A percentile compares a stretch with the other conserved stretches of the same genome.
Conservation (phyloP, 352 stramenopile species). For the Globisporangium cylindrosporum region DNA sequence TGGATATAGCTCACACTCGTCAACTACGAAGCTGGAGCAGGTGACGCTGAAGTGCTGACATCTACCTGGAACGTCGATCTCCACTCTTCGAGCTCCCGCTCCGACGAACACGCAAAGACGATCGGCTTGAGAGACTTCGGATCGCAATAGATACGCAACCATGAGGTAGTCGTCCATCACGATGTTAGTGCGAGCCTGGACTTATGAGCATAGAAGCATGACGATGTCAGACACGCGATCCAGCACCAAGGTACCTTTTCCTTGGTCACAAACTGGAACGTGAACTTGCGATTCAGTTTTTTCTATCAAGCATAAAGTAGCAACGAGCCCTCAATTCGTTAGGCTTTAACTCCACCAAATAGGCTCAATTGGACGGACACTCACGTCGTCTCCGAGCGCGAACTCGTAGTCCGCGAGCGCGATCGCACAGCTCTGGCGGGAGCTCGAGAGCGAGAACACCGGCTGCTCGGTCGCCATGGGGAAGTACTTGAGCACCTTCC, state of each 20-base stretch:
- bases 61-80: conserved; percentile 43
- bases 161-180: neutral
- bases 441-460: conserved; percentile 56
- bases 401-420: conserved; percentile 52
- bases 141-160: neutral
- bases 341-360: neutral
- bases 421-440: conserved; percentile 42
- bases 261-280: conserved; percentile 53
- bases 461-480: conserved; percentile 59
- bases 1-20: neutral
- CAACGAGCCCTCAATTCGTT: neutral
- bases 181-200: neutral
- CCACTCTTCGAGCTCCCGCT: conserved; percentile 62
- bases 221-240: neutral
- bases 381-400: conserved; percentile 39
- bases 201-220: neutral
- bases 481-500: conserved; percentile 69
- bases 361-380: neutral
- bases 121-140: conserved; percentile 41
- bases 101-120: conserved; percentile 59
- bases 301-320: conserved; percentile 27
- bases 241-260: conserved; percentile 34
- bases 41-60: neutral
- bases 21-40: neutral
- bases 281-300: conserved; percentile 59